phyloP scores from a whole-genome alignment of 495 filamentous ascomycete genomes.

The Hypoxylon trugodes region DNA sequence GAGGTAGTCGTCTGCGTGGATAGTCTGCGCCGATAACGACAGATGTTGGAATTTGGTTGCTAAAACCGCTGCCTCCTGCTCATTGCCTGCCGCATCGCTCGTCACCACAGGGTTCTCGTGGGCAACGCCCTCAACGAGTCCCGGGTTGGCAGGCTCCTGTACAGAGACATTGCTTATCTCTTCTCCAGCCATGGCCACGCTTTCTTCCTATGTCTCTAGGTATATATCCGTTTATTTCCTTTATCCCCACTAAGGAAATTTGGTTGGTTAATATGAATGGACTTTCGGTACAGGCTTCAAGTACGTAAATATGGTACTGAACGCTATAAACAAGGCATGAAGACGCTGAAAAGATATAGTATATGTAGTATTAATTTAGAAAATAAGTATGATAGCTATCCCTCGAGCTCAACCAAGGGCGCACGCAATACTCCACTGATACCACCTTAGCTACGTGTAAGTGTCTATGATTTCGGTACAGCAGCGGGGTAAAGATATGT shows the following conservation, averaged over 20 bases:
- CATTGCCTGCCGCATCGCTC: slow-evolving; percentile 1
- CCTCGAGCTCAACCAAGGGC: slow-evolving; percentile 1
- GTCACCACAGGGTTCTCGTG: slow-evolving; percentile 30
- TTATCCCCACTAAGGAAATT: neutral
- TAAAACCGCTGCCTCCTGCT: slow-evolving; percentile 11
- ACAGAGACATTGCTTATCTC: slow-evolving; percentile 25
- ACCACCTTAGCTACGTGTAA: slow-evolving; percentile 22
- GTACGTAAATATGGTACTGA: neutral
- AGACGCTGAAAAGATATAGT: neutral
- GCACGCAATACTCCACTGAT: slow-evolving; percentile 20
- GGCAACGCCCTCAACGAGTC: slow-evolving; percentile 30
- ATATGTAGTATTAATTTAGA: neutral
- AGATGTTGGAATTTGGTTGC: slow-evolving; percentile 46
- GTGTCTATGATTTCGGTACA: neutral
- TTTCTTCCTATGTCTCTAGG: neutral
- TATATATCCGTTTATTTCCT: neutral
- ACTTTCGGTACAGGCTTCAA: neutral
- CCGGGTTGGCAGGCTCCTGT: slow-evolving; percentile 25
- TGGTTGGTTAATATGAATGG: neutral
- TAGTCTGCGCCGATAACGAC: slow-evolving; percentile 71
- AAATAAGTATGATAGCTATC: neutral
- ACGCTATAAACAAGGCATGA: neutral
- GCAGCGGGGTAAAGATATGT: slow-evolving; percentile 21
- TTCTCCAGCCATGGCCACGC: slow-evolving; percentile 30
- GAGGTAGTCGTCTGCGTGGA: slow-evolving; percentile 86